Conservation (phyloP, 352 stramenopile genomes). For the Phytophthora boehmeriae region DNA sequence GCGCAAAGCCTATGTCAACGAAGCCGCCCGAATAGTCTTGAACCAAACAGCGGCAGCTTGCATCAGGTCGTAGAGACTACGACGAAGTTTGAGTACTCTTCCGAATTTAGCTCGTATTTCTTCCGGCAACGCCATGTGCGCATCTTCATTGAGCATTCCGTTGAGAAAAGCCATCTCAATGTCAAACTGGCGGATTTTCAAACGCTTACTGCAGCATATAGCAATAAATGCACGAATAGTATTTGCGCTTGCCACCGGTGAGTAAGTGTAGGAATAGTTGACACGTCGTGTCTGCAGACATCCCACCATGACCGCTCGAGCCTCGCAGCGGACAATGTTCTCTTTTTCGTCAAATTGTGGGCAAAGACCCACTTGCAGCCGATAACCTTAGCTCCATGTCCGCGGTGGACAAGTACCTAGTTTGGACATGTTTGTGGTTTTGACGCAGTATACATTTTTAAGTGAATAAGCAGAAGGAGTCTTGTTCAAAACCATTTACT, state of each 20-base stretch:
- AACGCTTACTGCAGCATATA: slow-evolving; percentile 19
- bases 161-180: slow-evolving; percentile 47
- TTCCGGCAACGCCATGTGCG: slow-evolving; percentile 31
- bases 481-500: too few relatives aligned
- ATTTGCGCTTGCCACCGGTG: too few relatives aligned
- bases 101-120: slow-evolving; percentile 9
- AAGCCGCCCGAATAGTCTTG: slow-evolving; percentile 11
- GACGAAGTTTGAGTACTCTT: slow-evolving; percentile 27
- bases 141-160: slow-evolving; percentile 27
- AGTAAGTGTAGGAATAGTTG: too few relatives aligned
- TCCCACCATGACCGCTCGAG: too few relatives aligned
- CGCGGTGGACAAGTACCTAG: too few relatives aligned
- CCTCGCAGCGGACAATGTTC: too few relatives aligned
- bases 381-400: slow-evolving; percentile 21
- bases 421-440: too few relatives aligned
- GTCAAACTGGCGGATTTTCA: slow-evolving; percentile 22
- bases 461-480: too few relatives aligned
- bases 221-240: slow-evolving; percentile 29
- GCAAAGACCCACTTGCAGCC: too few relatives aligned
- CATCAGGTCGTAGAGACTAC: slow-evolving; percentile 41
- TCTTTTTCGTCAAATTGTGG: too few relatives aligned
- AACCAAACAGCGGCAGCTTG: slow-evolving; percentile 41
- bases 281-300: too few relatives aligned
- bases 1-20: not conserved
- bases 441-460: too few relatives aligned